A percentile compares a stretch with the other conserved stretches of the same genome.
phyloP scores from a whole-genome alignment of 345 rosid genomes.

The Gossypium rotundifolium region DNA sequence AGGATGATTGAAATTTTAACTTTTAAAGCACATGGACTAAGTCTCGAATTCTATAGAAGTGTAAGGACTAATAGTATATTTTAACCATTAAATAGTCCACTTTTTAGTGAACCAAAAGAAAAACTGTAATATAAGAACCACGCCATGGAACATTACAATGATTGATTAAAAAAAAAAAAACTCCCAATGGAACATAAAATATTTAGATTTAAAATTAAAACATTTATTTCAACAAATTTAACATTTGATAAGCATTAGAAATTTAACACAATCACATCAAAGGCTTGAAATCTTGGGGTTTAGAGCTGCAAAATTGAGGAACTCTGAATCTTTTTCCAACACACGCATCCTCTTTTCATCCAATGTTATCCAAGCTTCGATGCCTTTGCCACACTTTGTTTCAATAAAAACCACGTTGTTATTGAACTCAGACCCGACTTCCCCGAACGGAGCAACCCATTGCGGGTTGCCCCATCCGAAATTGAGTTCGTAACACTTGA shows the following conservation, averaged over 20 bases:
- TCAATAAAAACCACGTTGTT: not conserved
- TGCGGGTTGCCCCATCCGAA: not conserved
- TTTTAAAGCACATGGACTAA: too few species aligned
- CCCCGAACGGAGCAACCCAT: not conserved
- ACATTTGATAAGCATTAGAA: not conserved
- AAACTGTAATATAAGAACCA: too few species aligned
- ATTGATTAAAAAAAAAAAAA: too few species aligned
- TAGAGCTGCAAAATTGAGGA: not conserved
- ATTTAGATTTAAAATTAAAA: too few species aligned
- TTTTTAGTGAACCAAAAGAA: too few species aligned
- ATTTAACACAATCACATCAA: not conserved
- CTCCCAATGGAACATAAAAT: too few species aligned
- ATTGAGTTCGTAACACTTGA: not conserved
- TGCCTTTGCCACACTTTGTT: constrained; percentile 5
- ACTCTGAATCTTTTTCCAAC: constrained; percentile 1
- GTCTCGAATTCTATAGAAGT: too few species aligned
- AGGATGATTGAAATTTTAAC: too few species aligned
- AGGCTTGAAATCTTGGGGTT: not conserved
- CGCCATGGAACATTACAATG: too few species aligned
- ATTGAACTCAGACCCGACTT: not conserved
- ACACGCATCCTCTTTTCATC: not conserved
- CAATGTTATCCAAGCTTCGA: constrained; percentile 10
- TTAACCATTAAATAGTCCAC: too few species aligned
- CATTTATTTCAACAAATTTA: too few species aligned
- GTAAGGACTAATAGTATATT: too few species aligned